Conservation (phyloP, 495 filamentous ascomycete species). For the Sabuloglossum arenarium region DNA sequence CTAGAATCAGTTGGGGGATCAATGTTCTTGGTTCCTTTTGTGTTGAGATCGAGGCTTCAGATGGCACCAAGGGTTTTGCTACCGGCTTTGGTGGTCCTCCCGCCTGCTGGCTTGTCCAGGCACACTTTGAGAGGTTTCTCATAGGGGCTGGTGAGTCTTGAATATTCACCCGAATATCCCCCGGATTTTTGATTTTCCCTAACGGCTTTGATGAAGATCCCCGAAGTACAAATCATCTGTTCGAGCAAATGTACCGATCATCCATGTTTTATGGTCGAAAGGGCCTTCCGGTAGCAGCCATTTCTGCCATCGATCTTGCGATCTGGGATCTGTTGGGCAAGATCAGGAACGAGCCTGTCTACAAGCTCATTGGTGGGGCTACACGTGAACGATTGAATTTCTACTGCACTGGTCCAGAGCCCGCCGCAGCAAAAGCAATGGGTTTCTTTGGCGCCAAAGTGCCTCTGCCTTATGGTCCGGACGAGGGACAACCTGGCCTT, state of each 20-base stretch:
- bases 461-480: constrained; percentile 68
- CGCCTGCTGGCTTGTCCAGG: constrained; percentile 77
- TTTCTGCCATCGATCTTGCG: constrained; percentile 81
- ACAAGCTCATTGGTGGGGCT: constrained; percentile 78
- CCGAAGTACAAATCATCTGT: constrained; percentile 67
- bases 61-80: constrained; percentile 80
- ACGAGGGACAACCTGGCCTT: constrained; percentile 61
- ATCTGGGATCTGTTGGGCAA: constrained; percentile 85
- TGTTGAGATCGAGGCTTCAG: constrained; percentile 71
- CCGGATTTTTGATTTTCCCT: background rate
- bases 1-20: constrained; percentile 84
- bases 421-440: constrained; percentile 52
- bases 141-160: constrained; percentile 41
- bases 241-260: constrained; percentile 88
- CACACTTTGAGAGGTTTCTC: constrained; percentile 81
- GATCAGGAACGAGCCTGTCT: constrained; percentile 77
- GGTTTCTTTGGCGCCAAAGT: constrained; percentile 84
- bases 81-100: constrained; percentile 88
- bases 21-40: constrained; percentile 88
- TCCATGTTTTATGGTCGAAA: constrained; percentile 94
- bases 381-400: constrained; percentile 65
- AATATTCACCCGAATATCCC: background rate
- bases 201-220: constrained; percentile 37
- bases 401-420: constrained; percentile 85
- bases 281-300: constrained; percentile 71